These are phyloP conservation scores for Mikania micrantha DNA, from an alignment of 129 eudicot species.

Conservation along the genomic window DNA sequence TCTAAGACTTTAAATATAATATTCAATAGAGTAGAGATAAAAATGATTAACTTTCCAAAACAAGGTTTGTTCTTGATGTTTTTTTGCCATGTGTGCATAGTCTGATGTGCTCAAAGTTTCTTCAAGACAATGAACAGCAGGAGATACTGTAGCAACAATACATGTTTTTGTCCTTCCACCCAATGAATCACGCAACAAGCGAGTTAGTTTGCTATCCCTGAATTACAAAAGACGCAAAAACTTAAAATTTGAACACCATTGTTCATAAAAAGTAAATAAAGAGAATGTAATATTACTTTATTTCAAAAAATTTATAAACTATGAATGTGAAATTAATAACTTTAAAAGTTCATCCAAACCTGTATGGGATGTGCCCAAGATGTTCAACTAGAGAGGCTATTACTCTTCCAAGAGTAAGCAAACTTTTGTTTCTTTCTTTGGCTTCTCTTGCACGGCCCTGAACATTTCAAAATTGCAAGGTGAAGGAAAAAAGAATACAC, in stretches of 20 bases:
- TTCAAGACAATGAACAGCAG: slow-evolving; percentile 95
- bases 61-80: slow-evolving; percentile 66
- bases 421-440: slow-evolving; percentile 92
- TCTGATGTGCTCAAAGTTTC: slow-evolving; percentile 94
- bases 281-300: not conserved
- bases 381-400: slow-evolving; percentile 92
- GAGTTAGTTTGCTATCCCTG: slow-evolving; percentile 95
- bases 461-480: not conserved
- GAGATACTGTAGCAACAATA: slow-evolving; percentile 97
- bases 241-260: not conserved
- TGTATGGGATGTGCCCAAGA: slow-evolving; percentile 91
- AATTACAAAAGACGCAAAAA: not conserved
- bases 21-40: not conserved
- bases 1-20: not conserved
- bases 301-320: not conserved
- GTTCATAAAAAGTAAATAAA: not conserved
- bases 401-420: slow-evolving; percentile 91
- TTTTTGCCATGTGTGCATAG: slow-evolving; percentile 95
- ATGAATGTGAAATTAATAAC: not conserved
- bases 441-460: slow-evolving; percentile 99
- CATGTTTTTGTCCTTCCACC: slow-evolving; percentile 99
- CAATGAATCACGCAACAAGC: slow-evolving; percentile 89
- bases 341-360: slow-evolving; percentile 35
- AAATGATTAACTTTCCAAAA: not conserved
- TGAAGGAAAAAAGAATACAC: not conserved